Evolutionary conservation across 2,329 filamentous ascomycete species (phyloP).

Genomic region (Botrytis aclada): DNA sequence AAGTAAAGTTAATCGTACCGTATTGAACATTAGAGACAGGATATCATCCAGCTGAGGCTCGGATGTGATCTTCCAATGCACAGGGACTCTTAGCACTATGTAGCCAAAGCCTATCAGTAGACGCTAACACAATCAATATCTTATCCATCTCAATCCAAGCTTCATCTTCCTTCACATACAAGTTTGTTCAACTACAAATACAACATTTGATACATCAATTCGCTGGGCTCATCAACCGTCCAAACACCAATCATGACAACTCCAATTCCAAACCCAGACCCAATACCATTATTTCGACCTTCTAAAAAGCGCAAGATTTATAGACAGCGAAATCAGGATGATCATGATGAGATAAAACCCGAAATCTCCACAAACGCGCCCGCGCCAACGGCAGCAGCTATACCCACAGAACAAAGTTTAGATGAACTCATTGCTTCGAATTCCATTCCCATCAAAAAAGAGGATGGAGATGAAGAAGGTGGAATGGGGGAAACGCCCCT

Average conservation of each 20-base stretch:
- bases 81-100: background rate
- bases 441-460: slow-evolving; percentile 17
- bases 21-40: background rate
- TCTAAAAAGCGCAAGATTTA: slow-evolving; percentile 60
- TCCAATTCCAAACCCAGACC: slow-evolving; percentile 10
- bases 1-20: background rate
- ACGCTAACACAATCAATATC: background rate
- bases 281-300: slow-evolving; percentile 45
- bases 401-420: slow-evolving; percentile 28
- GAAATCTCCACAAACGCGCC: slow-evolving; percentile 15
- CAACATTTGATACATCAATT: background rate
- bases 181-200: background rate
- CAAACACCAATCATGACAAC: slow-evolving; percentile 17
- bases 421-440: slow-evolving; percentile 34
- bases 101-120: background rate
- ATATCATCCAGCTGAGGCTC: background rate
- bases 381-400: slow-evolving; percentile 19
- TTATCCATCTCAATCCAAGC: background rate
- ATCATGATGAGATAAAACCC: slow-evolving; percentile 30
- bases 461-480: slow-evolving; percentile 35
- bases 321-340: slow-evolving; percentile 47
- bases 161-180: background rate
- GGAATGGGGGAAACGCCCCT: slow-evolving; percentile 32
- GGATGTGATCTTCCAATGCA: background rate
- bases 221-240: background rate